Percentiles rank a stretch among this genome's conserved stretches.
Evolutionary conservation across 179 eudicot species (phyloP).

Genomic region (Carnegiea gigantea): DNA sequence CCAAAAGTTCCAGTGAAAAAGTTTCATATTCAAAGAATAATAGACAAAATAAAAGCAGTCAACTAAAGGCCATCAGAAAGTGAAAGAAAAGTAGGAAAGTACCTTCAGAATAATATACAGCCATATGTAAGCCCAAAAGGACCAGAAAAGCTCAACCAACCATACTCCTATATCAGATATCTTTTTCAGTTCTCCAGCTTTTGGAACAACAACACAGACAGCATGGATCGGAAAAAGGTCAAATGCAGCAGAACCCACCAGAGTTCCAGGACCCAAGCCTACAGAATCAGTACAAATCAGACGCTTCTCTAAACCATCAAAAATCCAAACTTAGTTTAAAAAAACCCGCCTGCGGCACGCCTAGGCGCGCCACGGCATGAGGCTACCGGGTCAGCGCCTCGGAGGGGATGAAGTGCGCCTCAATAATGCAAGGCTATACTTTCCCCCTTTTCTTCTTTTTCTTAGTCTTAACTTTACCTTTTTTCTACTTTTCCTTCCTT

Average conservation of each 20-base stretch:
- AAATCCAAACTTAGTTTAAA: too few relatives aligned
- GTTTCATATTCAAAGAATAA: slow-evolving; percentile 2
- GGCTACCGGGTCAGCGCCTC: too few relatives aligned
- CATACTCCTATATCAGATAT: slow-evolving; percentile 93
- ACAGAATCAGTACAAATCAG: slow-evolving; percentile 11
- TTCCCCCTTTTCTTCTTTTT: too few relatives aligned
- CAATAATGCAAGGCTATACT: too few relatives aligned
- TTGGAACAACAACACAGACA: slow-evolving; percentile 90
- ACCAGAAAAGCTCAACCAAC: slow-evolving; percentile 93
- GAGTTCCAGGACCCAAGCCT: slow-evolving; percentile 98
- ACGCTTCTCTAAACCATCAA: slow-evolving; percentile 4
- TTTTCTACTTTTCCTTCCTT: too few relatives aligned
- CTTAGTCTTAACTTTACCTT: too few relatives aligned
- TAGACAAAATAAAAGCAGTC: not conserved
- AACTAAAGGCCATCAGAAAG: not conserved
- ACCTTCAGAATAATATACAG: slow-evolving; percentile 84
- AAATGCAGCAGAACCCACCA: slow-evolving; percentile 98
- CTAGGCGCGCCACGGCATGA: too few relatives aligned
- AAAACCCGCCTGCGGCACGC: too few relatives aligned
- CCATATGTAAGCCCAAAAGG: slow-evolving; percentile 97
- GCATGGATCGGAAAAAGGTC: slow-evolving; percentile 97
- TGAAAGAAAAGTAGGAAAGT: slow-evolving; percentile 1
- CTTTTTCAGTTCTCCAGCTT: slow-evolving; percentile 89
- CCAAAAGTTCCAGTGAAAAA: not conserved
- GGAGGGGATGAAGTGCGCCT: too few relatives aligned